Percentiles rank a stretch among this genome's conserved stretches.
phyloP scores from a whole-genome alignment of 345 rosid species.

The Trapa bicornis region DNA sequence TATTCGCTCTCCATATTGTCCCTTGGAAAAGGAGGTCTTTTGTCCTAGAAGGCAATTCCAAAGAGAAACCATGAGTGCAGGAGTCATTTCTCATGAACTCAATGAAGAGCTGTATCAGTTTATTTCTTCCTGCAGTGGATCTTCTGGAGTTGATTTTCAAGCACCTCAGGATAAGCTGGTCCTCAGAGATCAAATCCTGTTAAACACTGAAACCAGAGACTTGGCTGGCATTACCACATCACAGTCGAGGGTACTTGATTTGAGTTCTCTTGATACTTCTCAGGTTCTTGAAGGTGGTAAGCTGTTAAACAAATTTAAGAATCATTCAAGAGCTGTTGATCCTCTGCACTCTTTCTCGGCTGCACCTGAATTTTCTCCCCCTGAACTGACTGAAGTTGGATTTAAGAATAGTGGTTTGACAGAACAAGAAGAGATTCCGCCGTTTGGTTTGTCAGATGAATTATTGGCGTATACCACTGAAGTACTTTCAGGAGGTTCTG shows the following conservation, averaged over 20 bases:
- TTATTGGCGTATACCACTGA: slow-evolving; percentile 8
- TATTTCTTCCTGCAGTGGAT: no score
- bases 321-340: slow-evolving; percentile 12
- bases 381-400: slow-evolving; percentile 7
- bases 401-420: slow-evolving; percentile 12
- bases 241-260: background rate
- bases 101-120: no score
- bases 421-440: background rate
- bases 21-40: no score
- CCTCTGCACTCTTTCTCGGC: slow-evolving; percentile 4
- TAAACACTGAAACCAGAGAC: no score
- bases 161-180: no score
- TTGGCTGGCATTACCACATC: no score
- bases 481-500: slow-evolving; percentile 14
- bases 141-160: no score
- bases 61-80: no score
- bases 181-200: no score
- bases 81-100: no score
- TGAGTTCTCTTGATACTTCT: slow-evolving; percentile 10
- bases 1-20: no score
- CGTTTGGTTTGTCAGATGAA: slow-evolving; percentile 14
- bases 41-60: no score
- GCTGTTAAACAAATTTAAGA: slow-evolving; percentile 6
- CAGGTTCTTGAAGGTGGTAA: slow-evolving; percentile 11
- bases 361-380: slow-evolving; percentile 6